Evolutionary conservation across 2,329 filamentous ascomycete species (phyloP).

Genomic region (Penicillium concentricum): DNA sequence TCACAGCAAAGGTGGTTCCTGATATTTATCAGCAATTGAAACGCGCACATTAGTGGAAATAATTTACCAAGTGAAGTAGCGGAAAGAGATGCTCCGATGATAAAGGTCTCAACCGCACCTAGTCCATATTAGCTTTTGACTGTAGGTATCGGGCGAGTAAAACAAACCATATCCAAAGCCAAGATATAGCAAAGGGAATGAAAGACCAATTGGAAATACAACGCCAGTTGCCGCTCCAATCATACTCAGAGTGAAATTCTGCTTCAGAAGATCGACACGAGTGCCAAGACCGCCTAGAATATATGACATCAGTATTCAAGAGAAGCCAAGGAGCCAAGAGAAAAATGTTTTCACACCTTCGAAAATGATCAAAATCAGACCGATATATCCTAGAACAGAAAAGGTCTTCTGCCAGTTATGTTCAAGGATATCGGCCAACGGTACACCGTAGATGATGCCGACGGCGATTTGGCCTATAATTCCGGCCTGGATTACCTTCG

Average conservation of each 20-base stretch:
- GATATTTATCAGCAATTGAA: not conserved
- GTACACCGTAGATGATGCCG: constrained; percentile 49
- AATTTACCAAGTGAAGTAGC: constrained; percentile 30
- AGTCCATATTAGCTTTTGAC: constrained; percentile 2
- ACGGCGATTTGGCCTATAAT: constrained; percentile 51
- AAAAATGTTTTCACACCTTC: constrained; percentile 31
- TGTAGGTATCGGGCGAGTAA: not conserved
- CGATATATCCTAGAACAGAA: constrained; percentile 49
- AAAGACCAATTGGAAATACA: constrained; percentile 48
- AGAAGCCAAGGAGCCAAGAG: constrained; percentile 1
- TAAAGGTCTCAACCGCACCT: constrained; percentile 35
- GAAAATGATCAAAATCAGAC: constrained; percentile 52
- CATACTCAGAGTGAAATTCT: constrained; percentile 46
- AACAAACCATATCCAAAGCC: constrained; percentile 44
- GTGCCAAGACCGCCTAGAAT: constrained; percentile 46
- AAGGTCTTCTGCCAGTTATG: constrained; percentile 48
- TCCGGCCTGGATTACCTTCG: constrained; percentile 45
- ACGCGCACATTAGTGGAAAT: not conserved
- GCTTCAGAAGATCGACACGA: constrained; percentile 48
- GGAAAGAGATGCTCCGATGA: constrained; percentile 31
- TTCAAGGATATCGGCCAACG: constrained; percentile 47
- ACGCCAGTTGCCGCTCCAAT: constrained; percentile 47
- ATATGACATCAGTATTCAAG: constrained; percentile 9
- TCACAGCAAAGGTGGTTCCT: constrained; percentile 34
- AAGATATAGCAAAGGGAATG: constrained; percentile 45